phyloP scores from a whole-genome alignment of 768 basidiomycete genomes.

The Rhodotorula toruloides region DNA sequence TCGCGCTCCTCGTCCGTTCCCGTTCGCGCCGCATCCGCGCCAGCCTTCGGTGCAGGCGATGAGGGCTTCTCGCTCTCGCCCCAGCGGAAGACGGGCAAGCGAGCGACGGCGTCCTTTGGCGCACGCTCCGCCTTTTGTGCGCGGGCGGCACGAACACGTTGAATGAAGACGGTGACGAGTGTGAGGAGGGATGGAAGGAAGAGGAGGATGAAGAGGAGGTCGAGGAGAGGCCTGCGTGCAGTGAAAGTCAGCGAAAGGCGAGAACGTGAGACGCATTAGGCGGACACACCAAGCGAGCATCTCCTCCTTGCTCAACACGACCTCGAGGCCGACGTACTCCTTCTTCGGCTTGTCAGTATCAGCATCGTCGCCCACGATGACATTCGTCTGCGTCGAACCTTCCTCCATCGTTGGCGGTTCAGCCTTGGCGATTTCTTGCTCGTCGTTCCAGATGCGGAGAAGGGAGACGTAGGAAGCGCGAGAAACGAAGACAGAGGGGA shows the following conservation, averaged over 20 bases:
- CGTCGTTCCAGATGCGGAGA: conserved; percentile 26
- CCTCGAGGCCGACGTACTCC: conserved; percentile 36
- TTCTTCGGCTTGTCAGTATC: no score
- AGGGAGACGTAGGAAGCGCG: conserved; percentile 72
- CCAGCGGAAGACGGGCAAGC: conserved; percentile 77
- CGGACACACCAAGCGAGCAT: conserved; percentile 65
- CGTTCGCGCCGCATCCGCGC: conserved; percentile 59
- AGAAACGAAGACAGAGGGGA: conserved; percentile 82
- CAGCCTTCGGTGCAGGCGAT: conserved; percentile 33
- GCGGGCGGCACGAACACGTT: conserved; percentile 75
- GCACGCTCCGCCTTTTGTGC: conserved; percentile 65
- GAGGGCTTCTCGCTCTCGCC: conserved; percentile 52
- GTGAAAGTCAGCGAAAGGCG: conserved; percentile 56
- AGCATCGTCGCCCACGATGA: not conserved
- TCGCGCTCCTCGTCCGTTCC: conserved; percentile 36
- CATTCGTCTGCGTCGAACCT: conserved; percentile 26
- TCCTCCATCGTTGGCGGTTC: conserved; percentile 41
- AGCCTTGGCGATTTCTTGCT: conserved; percentile 47
- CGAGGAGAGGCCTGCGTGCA: conserved; percentile 45
- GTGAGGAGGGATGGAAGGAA: conserved; percentile 85
- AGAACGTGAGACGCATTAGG: conserved; percentile 48
- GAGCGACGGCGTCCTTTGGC: conserved; percentile 70
- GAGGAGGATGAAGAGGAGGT: conserved; percentile 62
- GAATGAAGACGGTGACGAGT: conserved; percentile 79
- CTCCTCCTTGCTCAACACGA: conserved; percentile 46